phyloP scores from a whole-genome alignment of 306 rosid species.

The Cucurbita ficifolia region DNA sequence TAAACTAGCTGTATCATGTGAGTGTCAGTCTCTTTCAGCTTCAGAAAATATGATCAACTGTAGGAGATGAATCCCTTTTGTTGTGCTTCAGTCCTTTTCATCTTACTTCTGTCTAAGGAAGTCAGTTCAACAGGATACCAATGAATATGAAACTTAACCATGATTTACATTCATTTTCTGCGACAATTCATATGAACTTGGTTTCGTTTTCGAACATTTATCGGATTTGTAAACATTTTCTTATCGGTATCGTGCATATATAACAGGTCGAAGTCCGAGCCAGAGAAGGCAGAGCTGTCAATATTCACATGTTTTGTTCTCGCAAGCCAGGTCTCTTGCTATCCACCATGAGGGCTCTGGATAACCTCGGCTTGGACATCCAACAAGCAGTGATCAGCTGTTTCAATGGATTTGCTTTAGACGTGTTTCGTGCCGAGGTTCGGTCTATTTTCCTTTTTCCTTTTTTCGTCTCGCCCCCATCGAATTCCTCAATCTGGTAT shows the following conservation, averaged over 20 bases:
- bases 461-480: neutral
- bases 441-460: constrained; percentile 1
- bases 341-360: constrained; percentile 81
- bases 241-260: constrained; percentile 2
- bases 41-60: neutral
- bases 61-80: neutral
- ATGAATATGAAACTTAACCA: neutral
- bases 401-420: constrained; percentile 94
- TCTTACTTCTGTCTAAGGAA: neutral
- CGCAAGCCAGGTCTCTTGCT: constrained; percentile 87
- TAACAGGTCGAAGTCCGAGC: constrained; percentile 71
- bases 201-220: neutral
- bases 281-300: constrained; percentile 88
- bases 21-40: neutral
- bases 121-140: neutral
- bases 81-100: neutral
- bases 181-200: neutral
- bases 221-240: neutral
- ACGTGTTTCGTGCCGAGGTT: constrained; percentile 94
- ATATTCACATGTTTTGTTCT: constrained; percentile 92
- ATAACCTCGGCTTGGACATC: constrained; percentile 80
- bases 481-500: neutral
- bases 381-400: constrained; percentile 98
- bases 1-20: neutral
- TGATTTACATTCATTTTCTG: neutral